These are phyloP conservation scores for Powellomyces hirtus DNA, from an alignment of 192 early-diverging fungal species.

Conservation along the genomic window DNA sequence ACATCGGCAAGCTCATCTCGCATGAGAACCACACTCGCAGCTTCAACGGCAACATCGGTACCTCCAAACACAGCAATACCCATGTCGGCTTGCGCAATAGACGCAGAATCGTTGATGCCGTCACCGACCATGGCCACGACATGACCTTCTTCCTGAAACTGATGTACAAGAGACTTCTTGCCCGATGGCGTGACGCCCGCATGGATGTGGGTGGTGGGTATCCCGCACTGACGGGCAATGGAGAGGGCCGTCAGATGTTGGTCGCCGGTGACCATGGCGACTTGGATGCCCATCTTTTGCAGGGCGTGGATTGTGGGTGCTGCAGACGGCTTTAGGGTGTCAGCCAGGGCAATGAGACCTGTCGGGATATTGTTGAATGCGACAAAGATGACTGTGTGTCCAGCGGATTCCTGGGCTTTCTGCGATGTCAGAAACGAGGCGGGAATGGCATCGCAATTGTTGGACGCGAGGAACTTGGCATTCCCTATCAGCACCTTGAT, in stretches of 20 bases:
- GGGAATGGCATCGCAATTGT: slow-evolving; percentile 47
- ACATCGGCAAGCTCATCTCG: slow-evolving; percentile 82
- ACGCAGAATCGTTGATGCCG: slow-evolving; percentile 94
- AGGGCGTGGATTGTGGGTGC: slow-evolving; percentile 67
- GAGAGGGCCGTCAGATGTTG: slow-evolving; percentile 77
- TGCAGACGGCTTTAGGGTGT: slow-evolving; percentile 79
- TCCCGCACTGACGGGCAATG: slow-evolving; percentile 81
- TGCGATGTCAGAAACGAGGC: slow-evolving; percentile 32
- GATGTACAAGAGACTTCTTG: slow-evolving; percentile 75
- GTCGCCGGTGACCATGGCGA: slow-evolving; percentile 93
- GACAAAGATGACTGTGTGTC: slow-evolving; percentile 79
- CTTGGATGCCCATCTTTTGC: slow-evolving; percentile 69
- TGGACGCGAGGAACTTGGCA: slow-evolving; percentile 53
- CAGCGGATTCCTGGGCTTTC: slow-evolving; percentile 58
- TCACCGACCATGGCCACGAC: slow-evolving; percentile 93
- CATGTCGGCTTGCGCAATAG: slow-evolving; percentile 79
- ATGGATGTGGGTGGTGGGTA: slow-evolving; percentile 68
- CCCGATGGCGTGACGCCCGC: slow-evolving; percentile 89
- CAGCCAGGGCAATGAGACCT: slow-evolving; percentile 80
- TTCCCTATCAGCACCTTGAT: slow-evolving; percentile 73
- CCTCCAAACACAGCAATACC: slow-evolving; percentile 88
- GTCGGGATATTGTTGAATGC: slow-evolving; percentile 58
- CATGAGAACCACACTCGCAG: slow-evolving; percentile 92
- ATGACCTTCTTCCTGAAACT: slow-evolving; percentile 59
- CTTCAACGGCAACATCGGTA: slow-evolving; percentile 94